A percentile compares a stretch with the other conserved stretches of the same genome.
Conservation (phyloP, 441 rosid species). For the Populus hybrid region DNA sequence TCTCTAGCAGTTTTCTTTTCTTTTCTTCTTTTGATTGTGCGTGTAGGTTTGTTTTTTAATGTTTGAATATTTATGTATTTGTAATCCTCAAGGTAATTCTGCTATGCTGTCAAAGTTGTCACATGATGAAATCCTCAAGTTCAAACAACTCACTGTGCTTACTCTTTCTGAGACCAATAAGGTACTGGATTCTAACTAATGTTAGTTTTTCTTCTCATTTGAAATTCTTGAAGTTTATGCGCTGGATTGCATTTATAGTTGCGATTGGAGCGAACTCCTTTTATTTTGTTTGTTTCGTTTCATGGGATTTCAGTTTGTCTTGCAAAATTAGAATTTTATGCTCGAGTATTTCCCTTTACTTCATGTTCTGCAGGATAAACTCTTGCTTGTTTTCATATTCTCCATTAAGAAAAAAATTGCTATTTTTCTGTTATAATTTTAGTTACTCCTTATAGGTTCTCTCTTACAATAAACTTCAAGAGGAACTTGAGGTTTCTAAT, state of each 20-base stretch:
- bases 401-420: background rate
- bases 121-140: conserved; percentile 39
- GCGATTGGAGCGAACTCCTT: background rate
- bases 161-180: conserved; percentile 41
- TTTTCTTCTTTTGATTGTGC: background rate
- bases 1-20: no score
- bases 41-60: background rate
- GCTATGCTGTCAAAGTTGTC: conserved; percentile 22
- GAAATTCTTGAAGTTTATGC: background rate
- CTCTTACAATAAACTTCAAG: conserved; percentile 64
- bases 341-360: background rate
- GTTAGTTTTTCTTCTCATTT: no score
- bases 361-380: background rate
- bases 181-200: conserved; percentile 20
- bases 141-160: conserved; percentile 47
- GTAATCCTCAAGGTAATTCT: conserved; percentile 22
- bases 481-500: conserved; percentile 71
- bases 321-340: background rate
- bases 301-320: background rate
- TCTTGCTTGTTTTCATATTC: background rate
- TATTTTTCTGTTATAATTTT: background rate
- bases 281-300: background rate
- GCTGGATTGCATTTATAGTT: background rate
- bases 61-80: background rate
- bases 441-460: conserved; percentile 42